Percentiles rank a stretch among this genome's conserved stretches.
Evolutionary conservation across 352 stramenopile species (phyloP).

Genomic region (Pelagophyceae sp.): DNA sequence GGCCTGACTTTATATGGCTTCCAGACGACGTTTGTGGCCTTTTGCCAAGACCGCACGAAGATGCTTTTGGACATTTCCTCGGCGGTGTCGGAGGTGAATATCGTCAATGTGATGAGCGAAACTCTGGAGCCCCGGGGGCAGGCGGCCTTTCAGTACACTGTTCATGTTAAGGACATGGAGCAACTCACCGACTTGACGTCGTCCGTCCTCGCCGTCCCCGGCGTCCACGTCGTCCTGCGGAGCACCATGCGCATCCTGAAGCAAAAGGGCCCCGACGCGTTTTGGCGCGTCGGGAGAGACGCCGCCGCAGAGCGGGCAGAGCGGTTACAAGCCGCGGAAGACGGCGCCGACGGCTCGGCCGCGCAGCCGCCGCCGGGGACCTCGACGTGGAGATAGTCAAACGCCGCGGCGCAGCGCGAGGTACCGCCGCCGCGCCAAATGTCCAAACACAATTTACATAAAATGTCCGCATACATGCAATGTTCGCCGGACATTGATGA

Average conservation of each 20-base stretch:
- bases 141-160: constrained; percentile 4
- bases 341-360: no score
- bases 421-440: no score
- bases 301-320: no score
- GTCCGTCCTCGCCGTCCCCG: background rate
- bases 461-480: no score
- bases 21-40: background rate
- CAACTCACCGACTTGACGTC: background rate
- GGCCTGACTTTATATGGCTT: background rate
- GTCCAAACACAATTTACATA: no score
- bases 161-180: constrained; percentile 1
- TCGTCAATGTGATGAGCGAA: constrained; percentile 11
- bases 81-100: constrained; percentile 8
- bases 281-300: background rate
- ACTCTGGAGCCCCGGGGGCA: background rate
- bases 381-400: no score
- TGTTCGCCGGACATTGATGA: no score
- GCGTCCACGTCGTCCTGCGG: background rate
- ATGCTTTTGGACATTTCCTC: background rate
- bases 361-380: no score
- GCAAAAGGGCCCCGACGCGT: background rate
- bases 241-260: background rate
- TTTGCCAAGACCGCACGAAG: background rate
- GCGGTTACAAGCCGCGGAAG: no score
- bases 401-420: no score